Percentiles rank a stretch among this genome's conserved stretches.
Evolutionary conservation across 805 yeast species (phyloP).

Genomic region (Huiozyma naganishii): DNA sequence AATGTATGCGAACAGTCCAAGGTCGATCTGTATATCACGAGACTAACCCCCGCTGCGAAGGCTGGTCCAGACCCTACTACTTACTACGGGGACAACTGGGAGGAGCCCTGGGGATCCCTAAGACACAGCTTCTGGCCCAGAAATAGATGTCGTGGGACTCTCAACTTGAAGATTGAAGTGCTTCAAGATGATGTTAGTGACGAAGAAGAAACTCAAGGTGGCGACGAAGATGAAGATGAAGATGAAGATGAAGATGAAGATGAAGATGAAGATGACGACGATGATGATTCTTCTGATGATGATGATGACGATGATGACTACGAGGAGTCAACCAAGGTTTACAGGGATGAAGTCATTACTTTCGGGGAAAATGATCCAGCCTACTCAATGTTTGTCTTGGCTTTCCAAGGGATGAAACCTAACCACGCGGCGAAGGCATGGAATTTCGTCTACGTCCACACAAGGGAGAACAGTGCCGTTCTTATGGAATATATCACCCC

Average conservation of each 20-base stretch:
- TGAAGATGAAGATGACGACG: conserved; percentile 9
- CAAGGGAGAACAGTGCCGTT: conserved; percentile 59
- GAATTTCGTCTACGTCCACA: conserved; percentile 89
- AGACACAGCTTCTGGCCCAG: conserved; percentile 97
- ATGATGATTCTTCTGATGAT: conserved; percentile 13
- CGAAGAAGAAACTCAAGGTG: conserved; percentile 5
- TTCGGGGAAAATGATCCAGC: conserved; percentile 23
- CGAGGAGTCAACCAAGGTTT: conserved; percentile 11
- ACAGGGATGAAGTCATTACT: conserved; percentile 14
- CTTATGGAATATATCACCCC: conserved; percentile 97
- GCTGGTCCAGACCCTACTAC: conserved; percentile 85
- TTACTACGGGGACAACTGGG: conserved; percentile 71
- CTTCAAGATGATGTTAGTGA: conserved; percentile 6
- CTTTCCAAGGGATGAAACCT: conserved; percentile 97
- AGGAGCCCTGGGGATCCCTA: conserved; percentile 95
- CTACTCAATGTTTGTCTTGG: conserved; percentile 81
- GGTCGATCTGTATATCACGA: conserved; percentile 56
- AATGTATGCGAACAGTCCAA: conserved; percentile 55
- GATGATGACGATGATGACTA: conserved; percentile 7
- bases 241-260: conserved; percentile 6
- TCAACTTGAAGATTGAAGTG: conserved; percentile 33
- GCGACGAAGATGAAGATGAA: conserved; percentile 4
- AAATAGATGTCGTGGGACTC: conserved; percentile 55
- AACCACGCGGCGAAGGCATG: conserved; percentile 97
- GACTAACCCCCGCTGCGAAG: conserved; percentile 69